Evolutionary conservation across 495 filamentous ascomycete genomes (phyloP).

Genomic region (Aspergillus steynii): DNA sequence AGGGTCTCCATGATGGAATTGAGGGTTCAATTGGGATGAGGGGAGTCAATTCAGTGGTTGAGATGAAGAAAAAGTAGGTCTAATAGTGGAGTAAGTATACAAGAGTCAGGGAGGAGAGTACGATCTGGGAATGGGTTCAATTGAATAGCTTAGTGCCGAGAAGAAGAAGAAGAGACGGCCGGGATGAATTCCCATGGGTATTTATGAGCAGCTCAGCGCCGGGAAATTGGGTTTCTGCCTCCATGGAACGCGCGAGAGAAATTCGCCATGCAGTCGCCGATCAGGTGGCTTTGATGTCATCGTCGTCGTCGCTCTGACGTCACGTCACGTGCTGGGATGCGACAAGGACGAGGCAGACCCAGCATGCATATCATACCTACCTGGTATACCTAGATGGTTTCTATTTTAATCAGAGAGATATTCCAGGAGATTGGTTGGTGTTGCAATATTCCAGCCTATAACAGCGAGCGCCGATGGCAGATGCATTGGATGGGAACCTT

Average conservation of each 20-base stretch:
- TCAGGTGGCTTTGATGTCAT: conserved; percentile 2
- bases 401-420: too few relatives aligned
- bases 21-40: neutral
- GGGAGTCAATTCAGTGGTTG: neutral
- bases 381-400: too few relatives aligned
- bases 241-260: neutral
- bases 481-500: neutral
- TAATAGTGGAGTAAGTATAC: neutral
- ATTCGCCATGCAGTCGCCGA: neutral
- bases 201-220: neutral
- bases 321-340: conserved; percentile 1
- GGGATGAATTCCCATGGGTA: neutral
- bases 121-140: neutral
- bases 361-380: too few relatives aligned
- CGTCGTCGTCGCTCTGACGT: conserved; percentile 2
- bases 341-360: neutral
- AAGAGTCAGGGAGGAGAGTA: neutral
- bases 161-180: neutral
- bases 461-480: neutral
- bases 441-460: too few relatives aligned
- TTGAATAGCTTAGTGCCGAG: neutral
- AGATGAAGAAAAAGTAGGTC: neutral
- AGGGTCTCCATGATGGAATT: conserved; percentile 38
- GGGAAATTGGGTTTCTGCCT: neutral
- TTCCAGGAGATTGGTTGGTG: too few relatives aligned